Evolutionary conservation across 441 rosid species (phyloP).

Genomic region (Populus hybrid): DNA sequence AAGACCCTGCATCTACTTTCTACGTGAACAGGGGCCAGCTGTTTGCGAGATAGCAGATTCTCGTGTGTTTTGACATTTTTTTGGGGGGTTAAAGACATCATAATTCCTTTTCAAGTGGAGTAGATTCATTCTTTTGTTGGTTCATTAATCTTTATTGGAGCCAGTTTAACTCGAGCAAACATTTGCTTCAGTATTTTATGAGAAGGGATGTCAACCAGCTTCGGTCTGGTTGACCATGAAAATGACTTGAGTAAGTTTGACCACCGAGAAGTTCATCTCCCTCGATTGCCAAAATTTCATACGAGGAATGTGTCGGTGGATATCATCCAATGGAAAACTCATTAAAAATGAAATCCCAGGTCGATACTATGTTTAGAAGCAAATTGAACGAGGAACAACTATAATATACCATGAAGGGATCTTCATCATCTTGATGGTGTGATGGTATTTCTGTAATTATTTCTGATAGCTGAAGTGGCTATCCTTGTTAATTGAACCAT

Average conservation of each 20-base stretch:
- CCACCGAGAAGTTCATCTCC: not conserved
- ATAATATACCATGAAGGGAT: too few species aligned
- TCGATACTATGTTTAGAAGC: too few species aligned
- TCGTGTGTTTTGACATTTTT: not conserved
- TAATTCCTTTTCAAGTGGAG: conserved; percentile 10
- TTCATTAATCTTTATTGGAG: conserved; percentile 3
- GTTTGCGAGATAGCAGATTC: conserved; percentile 32
- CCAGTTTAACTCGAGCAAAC: not conserved
- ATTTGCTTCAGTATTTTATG: not conserved
- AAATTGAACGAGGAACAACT: too few species aligned
- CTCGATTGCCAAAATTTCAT: not conserved
- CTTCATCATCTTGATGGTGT: too few species aligned
- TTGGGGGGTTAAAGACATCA: not conserved
- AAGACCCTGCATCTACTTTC: conserved; percentile 70
- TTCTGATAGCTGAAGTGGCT: not conserved
- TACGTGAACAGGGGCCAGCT: conserved; percentile 54
- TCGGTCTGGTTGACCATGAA: not conserved
- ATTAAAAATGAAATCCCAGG: too few species aligned
- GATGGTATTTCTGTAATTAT: too few species aligned
- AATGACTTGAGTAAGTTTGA: not conserved
- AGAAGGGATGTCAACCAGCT: not conserved
- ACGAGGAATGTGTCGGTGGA: not conserved
- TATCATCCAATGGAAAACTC: too few species aligned
- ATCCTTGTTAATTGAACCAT: conserved; percentile 25
- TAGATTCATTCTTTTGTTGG: conserved; percentile 10